Evolutionary conservation across 371 early-diverging fungal species (phyloP).

Genomic region (Blakeslea trispora): DNA sequence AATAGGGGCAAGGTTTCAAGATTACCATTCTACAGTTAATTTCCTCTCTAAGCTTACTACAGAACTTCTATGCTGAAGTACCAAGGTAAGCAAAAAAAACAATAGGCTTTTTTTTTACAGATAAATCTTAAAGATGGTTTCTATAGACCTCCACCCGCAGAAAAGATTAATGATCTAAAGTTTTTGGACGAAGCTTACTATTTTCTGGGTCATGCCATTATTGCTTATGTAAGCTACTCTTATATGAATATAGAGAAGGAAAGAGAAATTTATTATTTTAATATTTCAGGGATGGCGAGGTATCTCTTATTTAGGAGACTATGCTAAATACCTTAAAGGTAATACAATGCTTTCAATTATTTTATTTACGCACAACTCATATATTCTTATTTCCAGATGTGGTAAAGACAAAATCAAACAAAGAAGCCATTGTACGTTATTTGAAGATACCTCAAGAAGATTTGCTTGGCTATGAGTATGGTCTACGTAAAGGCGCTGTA

Average conservation of each 20-base stretch:
- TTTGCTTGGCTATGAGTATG: constrained; percentile 78
- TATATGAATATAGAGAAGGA: background rate
- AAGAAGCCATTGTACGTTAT: constrained; percentile 68
- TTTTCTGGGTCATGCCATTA: constrained; percentile 50
- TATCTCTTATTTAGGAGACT: constrained; percentile 49
- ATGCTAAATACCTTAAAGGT: constrained; percentile 52
- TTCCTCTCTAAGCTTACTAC: constrained; percentile 66
- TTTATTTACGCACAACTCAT: too few species aligned
- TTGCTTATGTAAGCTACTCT: constrained; percentile 44
- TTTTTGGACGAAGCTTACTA: constrained; percentile 49
- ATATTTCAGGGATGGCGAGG: constrained; percentile 49
- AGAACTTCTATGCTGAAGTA: constrained; percentile 58
- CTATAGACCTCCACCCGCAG: constrained; percentile 43
- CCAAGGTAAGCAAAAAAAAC: constrained; percentile 45
- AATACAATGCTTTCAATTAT: background rate
- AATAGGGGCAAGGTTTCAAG: constrained; percentile 75
- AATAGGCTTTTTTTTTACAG: constrained; percentile 26
- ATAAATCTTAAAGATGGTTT: background rate
- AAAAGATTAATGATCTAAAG: constrained; percentile 39
- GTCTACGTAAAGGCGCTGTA: constrained; percentile 62
- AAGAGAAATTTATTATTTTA: background rate
- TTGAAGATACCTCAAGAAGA: constrained; percentile 69
- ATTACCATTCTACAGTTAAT: constrained; percentile 70
- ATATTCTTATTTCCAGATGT: constrained; percentile 51
- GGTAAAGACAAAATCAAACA: constrained; percentile 66